Base-by-base conservation (phyloP, 371 early-diverging fungal genomes). In the Mucor mucedo region DNA sequence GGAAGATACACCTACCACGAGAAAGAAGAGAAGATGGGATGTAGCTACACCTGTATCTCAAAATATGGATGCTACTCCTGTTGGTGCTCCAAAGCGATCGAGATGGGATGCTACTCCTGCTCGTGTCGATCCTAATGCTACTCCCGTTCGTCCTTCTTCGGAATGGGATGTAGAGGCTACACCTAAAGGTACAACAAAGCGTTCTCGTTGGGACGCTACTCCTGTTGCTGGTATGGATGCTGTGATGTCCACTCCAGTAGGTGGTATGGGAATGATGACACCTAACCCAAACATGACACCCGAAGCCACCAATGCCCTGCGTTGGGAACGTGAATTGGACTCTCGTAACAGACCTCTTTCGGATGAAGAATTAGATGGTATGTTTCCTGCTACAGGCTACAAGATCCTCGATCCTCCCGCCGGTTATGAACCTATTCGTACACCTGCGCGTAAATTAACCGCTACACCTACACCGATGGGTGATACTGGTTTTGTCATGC, bases 381-480 rank as follows among this genome's bases (percentile, higher is more conserved):
- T 98, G 86, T 89, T 98, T 48, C 99, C 99, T 1, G 71, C 85
- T 1, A 82, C 91, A 10, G 99, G 99, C 3, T 98, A 96, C 82
- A 90, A 87, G 66, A 91, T 97, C 55, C 73, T 98, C 35, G 96
- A 94, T 6, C 93, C 95, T 5, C 99, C 98, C 6, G 68, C 91
- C 2, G 85, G 86, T 1, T 98, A 98, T 69, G 85, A 87, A 45
- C 97, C 99, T 29, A 97, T 98, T 61, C 92, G 95, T 56, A 98
- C 97, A 11, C 98, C 98, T 5, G 91, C 95, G 8, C 92, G 98
- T 60, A 97, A 98, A 65, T 77, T 98, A 64, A 92, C 86, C 73
- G 96, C 96, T 0, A 97, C 98, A 0, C 97, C 98, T 2, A 93
- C 95, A 1, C 94, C 97, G 1, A 86, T 93, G 84, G 92, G 89